Percentiles rank a stretch among this genome's conserved stretches.
Conservation (phyloP, 169 alveolate genomes). For the Cystoisospora suis region DNA sequence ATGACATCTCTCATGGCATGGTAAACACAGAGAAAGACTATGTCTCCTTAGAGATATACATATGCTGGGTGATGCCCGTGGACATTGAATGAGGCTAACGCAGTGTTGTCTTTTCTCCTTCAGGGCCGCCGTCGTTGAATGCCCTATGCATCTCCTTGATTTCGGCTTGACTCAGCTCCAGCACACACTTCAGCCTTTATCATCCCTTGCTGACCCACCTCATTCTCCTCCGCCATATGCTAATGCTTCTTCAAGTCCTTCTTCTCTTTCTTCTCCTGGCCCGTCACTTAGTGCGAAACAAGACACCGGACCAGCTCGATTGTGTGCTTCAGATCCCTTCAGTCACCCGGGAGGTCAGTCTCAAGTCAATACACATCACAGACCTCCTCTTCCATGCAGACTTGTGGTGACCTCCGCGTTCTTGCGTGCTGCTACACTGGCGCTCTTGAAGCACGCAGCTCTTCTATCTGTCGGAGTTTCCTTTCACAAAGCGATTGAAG, state of each 20-base stretch:
- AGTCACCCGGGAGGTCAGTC: not conserved
- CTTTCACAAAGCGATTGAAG: not conserved
- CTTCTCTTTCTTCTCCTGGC: not conserved
- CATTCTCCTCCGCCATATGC: not conserved
- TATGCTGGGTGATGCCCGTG: too few species aligned
- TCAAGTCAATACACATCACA: not conserved
- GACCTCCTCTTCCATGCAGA: too few species aligned
- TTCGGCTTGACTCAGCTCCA: conserved; percentile 1
- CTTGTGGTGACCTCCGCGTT: not conserved
- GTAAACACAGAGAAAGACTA: too few species aligned
- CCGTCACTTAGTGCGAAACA: not conserved
- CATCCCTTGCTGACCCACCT: not conserved
- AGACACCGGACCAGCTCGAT: too few species aligned
- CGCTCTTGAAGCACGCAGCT: not conserved
- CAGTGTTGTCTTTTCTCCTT: not conserved
- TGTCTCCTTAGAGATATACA: too few species aligned
- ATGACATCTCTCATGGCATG: too few species aligned
- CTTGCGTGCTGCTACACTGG: conserved; percentile 5
- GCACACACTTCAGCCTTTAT: conserved; percentile 2
- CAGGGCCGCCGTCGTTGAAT: conserved; percentile 32
- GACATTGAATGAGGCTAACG: too few species aligned
- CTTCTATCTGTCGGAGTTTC: not conserved
- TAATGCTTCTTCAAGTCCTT: not conserved
- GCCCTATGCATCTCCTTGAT: conserved; percentile 21
- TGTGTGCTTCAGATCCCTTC: not conserved